Base-by-base conservation (phyloP, 257 asterid genomes). In the Marsdenia floribunda region DNA sequence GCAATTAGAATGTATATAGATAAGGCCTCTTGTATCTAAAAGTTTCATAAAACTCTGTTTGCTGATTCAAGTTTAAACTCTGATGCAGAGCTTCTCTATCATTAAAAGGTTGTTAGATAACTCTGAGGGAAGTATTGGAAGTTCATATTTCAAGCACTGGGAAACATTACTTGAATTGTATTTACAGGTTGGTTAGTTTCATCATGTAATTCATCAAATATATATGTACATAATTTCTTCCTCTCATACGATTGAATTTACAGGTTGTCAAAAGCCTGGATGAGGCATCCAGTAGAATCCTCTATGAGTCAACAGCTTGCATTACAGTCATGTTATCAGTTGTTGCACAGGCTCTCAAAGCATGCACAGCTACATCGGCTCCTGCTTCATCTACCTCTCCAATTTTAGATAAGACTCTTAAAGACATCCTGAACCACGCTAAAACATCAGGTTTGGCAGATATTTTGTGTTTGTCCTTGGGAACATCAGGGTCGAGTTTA, bases 291-390 rank as follows among this genome's bases (percentile, higher is more conserved):
- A 97, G 90, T 81, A 90, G 89, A 85, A 87, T 87, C 82, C 72
- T 90, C 67, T 88, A 87, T 68, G 99, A 95, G 82, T 85, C 93
- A 75, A 90, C 93, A 77, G 85, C 96, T 72, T 90, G 98, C 84
- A 82, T 95, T 82, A 89, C 96, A 47, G 90, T 87, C 80, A 80
- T 92, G 87, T 81, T 95, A 83, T 86, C 92, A 47, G 89, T 83
- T 81, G 90, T 86, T 55, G 90, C 90, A 74, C 91, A 87, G 83
- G 84, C 81, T 80, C 86, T 95, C 64, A 90, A 84, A 89, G 88
- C 90, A 76, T 84, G 87, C 75, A 80, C 82, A 53, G 85, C 86
- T 61, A 26, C 87, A 80, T 84, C 89, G 59, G 75, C 81, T 70
- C 84, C 88, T 77, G 82, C 80, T 59, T 75, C 81, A 81, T 80